These are phyloP conservation scores for Cucurbitaria berberidis DNA, from an alignment of 2,329 filamentous ascomycete genomes.

Conservation along the genomic window DNA sequence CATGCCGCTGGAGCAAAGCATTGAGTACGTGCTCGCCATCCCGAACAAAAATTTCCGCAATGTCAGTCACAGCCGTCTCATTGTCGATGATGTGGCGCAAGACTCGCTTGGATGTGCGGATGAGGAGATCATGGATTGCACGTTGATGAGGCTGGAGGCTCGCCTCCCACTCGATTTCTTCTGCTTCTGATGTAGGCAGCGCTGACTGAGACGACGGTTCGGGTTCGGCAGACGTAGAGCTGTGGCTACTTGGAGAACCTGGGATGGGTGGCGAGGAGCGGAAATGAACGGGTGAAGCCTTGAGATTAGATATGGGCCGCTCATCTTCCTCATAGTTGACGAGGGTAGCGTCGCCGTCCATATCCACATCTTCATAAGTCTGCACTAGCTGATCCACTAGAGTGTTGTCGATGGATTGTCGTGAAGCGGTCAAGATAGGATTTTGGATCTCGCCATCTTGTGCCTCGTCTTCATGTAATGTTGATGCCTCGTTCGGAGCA, in stretches of 20 bases:
- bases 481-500: background rate
- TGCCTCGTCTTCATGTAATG: background rate
- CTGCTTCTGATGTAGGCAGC: constrained; percentile 28
- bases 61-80: constrained; percentile 52
- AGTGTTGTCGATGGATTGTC: constrained; percentile 12
- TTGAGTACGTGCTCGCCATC: constrained; percentile 54
- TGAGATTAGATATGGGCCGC: background rate
- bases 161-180: constrained; percentile 49
- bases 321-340: constrained; percentile 6
- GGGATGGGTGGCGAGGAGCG: constrained; percentile 31
- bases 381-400: background rate
- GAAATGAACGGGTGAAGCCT: constrained; percentile 17
- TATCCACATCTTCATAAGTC: constrained; percentile 2
- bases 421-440: constrained; percentile 4
- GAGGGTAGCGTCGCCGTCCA: constrained; percentile 18
- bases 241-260: constrained; percentile 33
- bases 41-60: constrained; percentile 53
- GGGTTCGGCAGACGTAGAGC: constrained; percentile 32
- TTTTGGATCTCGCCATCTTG: background rate
- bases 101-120: constrained; percentile 52
- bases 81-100: constrained; percentile 55
- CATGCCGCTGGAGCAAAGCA: constrained; percentile 50
- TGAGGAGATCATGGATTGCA: constrained; percentile 47
- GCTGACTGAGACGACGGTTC: constrained; percentile 23
- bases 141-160: constrained; percentile 49